Evolutionary conservation across 164 flowering plant genomes (phyloP).

Genomic region (Hamamelis virginiana): DNA sequence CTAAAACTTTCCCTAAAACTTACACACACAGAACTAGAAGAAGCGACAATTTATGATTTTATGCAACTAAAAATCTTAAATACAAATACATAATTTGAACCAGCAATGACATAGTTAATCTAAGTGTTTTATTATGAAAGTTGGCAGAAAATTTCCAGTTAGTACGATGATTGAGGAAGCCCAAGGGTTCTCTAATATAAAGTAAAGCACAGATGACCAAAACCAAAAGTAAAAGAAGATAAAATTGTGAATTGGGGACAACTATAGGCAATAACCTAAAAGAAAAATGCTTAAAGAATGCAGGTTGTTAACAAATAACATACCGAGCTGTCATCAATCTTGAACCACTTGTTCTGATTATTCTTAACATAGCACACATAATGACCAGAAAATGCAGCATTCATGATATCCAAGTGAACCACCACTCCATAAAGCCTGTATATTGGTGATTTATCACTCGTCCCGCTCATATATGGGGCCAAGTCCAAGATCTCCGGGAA

Average conservation of each 20-base stretch:
- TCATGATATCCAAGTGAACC: conserved; percentile 90
- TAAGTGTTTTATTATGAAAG: too few species aligned
- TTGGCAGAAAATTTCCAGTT: too few species aligned
- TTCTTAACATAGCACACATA: conserved; percentile 84
- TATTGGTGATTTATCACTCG: conserved; percentile 66
- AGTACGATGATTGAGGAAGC: too few species aligned
- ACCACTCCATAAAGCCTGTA: conserved; percentile 88
- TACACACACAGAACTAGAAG: too few species aligned
- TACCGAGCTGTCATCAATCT: conserved; percentile 87
- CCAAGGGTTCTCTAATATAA: too few species aligned
- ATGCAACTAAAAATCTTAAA: too few species aligned
- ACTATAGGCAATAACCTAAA: too few species aligned
- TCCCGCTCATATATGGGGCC: conserved; percentile 77
- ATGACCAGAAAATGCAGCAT: conserved; percentile 95
- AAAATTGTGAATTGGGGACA: not conserved
- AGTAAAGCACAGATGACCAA: not conserved
- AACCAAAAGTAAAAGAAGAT: not conserved
- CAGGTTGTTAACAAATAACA: conserved; percentile 18
- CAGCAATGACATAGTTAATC: too few species aligned
- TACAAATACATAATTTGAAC: too few species aligned
- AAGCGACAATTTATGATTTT: too few species aligned
- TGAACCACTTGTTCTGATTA: conserved; percentile 78
- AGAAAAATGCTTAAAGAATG: not conserved
- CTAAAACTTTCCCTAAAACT: too few species aligned
- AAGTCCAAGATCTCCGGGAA: conserved; percentile 78